Percentiles rank a stretch among this genome's conserved stretches.
Evolutionary conservation across 192 early-diverging fungal species (phyloP).

Genomic region (Globomyces pollinis-pini): DNA sequence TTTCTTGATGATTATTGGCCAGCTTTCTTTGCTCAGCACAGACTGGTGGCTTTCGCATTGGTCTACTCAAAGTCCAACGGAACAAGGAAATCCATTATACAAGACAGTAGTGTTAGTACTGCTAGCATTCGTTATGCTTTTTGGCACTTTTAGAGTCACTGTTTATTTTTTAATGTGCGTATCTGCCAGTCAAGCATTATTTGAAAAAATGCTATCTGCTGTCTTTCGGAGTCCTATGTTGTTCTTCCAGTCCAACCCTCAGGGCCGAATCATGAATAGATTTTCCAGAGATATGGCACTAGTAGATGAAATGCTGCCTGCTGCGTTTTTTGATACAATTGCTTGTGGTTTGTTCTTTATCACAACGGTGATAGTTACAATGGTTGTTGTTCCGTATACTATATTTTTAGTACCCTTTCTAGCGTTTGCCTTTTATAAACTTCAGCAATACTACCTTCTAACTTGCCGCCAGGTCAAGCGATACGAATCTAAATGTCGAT

Average conservation of each 20-base stretch:
- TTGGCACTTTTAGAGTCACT: constrained; percentile 61
- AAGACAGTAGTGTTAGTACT: constrained; percentile 47
- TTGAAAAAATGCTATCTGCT: constrained; percentile 28
- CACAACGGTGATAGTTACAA: constrained; percentile 52
- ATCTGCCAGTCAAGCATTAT: constrained; percentile 22
- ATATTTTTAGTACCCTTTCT: constrained; percentile 43
- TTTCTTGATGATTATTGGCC: constrained; percentile 29
- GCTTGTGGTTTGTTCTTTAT: constrained; percentile 58
- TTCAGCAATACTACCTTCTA: constrained; percentile 45
- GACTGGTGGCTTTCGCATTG: constrained; percentile 54
- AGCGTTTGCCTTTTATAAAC: constrained; percentile 31
- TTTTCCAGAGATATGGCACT: constrained; percentile 51
- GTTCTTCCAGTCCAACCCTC: constrained; percentile 55
- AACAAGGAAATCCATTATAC: constrained; percentile 53
- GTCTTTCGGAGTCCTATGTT: constrained; percentile 46
- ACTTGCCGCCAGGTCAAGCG: constrained; percentile 63
- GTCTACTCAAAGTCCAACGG: constrained; percentile 23
- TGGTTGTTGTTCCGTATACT: constrained; percentile 56
- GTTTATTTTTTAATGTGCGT: constrained; percentile 48
- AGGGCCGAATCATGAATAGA: constrained; percentile 57
- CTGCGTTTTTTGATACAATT: constrained; percentile 41
- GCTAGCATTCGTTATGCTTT: constrained; percentile 44
- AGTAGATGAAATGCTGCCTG: constrained; percentile 50
- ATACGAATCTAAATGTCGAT: constrained; percentile 58
- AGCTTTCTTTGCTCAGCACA: constrained; percentile 22